Conservation (phyloP, 2,329 filamentous ascomycete genomes). For the Exophiala xenobiotica region DNA sequence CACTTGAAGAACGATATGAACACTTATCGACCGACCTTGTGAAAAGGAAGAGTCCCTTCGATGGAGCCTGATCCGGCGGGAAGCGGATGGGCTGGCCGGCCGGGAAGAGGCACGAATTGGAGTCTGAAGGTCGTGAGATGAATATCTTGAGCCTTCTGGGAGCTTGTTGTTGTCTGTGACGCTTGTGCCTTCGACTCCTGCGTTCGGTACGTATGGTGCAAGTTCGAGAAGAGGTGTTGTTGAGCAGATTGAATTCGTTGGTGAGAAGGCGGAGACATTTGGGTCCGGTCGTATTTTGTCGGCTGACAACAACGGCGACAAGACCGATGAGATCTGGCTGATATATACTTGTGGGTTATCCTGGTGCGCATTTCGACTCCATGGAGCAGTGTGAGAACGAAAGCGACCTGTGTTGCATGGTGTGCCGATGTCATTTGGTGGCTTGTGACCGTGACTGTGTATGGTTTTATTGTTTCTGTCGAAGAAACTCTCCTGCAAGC, state of each 20-base stretch:
- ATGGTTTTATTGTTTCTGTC: slow-evolving; percentile 2
- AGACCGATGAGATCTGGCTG: background rate
- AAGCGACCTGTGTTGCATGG: background rate
- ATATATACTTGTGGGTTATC: background rate
- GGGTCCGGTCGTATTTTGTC: slow-evolving; percentile 6
- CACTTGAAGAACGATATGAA: too few relatives aligned
- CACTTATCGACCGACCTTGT: too few relatives aligned
- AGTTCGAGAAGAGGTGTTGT: slow-evolving; percentile 14
- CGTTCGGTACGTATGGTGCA: slow-evolving; percentile 1
- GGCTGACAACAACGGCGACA: background rate
- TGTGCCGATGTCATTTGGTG: background rate
- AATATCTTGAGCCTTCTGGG: background rate
- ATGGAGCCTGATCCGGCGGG: too few relatives aligned
- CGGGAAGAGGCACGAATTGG: too few relatives aligned
- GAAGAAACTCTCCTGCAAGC: slow-evolving; percentile 16
- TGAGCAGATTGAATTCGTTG: slow-evolving; percentile 6
- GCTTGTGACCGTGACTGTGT: background rate
- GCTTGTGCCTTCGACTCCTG: background rate
- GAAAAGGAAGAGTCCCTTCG: too few relatives aligned
- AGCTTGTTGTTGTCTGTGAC: background rate
- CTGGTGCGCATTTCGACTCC: background rate
- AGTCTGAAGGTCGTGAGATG: too few relatives aligned
- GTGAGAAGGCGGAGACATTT: background rate
- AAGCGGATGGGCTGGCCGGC: too few relatives aligned
- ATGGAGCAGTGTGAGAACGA: slow-evolving; percentile 8